phyloP scores from a whole-genome alignment of 805 yeast species.

The Candida sonorensis region DNA sequence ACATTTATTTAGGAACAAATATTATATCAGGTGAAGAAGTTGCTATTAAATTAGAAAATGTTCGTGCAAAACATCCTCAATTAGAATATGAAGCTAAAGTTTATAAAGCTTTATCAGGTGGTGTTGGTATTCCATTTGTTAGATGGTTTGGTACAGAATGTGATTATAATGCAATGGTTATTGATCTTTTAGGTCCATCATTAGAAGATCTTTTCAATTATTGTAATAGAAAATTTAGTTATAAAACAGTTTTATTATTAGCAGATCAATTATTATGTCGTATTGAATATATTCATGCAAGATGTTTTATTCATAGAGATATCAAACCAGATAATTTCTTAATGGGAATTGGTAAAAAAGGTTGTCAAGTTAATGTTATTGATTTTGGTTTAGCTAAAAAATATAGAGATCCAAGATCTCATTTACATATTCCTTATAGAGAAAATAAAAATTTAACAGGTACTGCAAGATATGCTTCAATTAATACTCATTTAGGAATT shows the following conservation, averaged over 20 bases:
- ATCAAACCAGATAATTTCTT: conserved; percentile 79
- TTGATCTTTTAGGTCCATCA: conserved; percentile 91
- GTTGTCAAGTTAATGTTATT: conserved; percentile 90
- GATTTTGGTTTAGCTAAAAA: conserved; percentile 94
- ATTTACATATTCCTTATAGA: conserved; percentile 90
- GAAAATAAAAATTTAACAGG: conserved; percentile 96
- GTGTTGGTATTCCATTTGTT: conserved; percentile 94
- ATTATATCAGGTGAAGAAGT: conserved; percentile 96
- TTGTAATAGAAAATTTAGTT: conserved; percentile 88
- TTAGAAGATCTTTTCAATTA: conserved; percentile 93
- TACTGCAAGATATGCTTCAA: conserved; percentile 93
- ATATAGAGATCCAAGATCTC: conserved; percentile 90
- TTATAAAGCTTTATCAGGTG: conserved; percentile 89
- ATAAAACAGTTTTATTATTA: conserved; percentile 84
- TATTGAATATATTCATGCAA: conserved; percentile 90
- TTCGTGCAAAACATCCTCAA: conserved; percentile 92
- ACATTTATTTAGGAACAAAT: conserved; percentile 88
- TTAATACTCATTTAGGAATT: conserved; percentile 93
- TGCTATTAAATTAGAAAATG: conserved; percentile 89
- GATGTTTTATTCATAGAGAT: conserved; percentile 83
- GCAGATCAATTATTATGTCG: conserved; percentile 95
- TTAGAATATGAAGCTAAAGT: conserved; percentile 95
- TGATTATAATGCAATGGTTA: conserved; percentile 95
- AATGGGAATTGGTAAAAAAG: conserved; percentile 88
- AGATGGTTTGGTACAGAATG: conserved; percentile 97